These are phyloP conservation scores for Coniosporium apollinis DNA, from an alignment of 495 filamentous ascomycete genomes.

Conservation along the genomic window DNA sequence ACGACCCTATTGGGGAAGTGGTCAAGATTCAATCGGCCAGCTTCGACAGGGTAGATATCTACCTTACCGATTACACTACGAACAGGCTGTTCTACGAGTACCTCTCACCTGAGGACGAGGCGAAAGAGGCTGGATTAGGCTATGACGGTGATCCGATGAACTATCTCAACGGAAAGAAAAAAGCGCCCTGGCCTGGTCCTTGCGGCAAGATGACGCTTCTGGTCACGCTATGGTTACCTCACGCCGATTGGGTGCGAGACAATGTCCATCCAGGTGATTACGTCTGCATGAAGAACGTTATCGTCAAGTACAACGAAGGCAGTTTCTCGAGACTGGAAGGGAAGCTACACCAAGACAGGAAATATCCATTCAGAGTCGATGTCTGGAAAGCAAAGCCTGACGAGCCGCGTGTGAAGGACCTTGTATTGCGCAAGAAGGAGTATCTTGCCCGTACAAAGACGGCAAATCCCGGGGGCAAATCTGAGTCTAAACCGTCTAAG, in stretches of 20 bases:
- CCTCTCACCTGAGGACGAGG: slow-evolving; percentile 25
- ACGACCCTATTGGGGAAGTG: slow-evolving; percentile 62
- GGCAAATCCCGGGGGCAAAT: slow-evolving; percentile 3
- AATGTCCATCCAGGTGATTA: slow-evolving; percentile 41
- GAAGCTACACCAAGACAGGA: slow-evolving; percentile 44
- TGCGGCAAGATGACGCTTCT: slow-evolving; percentile 58
- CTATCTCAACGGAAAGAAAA: slow-evolving; percentile 24
- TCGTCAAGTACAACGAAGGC: slow-evolving; percentile 38
- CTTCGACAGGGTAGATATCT: slow-evolving; percentile 39
- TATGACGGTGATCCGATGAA: slow-evolving; percentile 33
- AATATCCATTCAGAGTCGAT: slow-evolving; percentile 33
- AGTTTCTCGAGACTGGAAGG: slow-evolving; percentile 46
- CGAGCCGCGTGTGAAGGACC: slow-evolving; percentile 35
- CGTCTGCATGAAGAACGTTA: slow-evolving; percentile 54
- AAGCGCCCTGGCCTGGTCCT: slow-evolving; percentile 55
- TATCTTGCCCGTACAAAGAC: no score
- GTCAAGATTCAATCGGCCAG: slow-evolving; percentile 36
- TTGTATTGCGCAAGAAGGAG: slow-evolving; percentile 43
- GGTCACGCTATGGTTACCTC: slow-evolving; percentile 53
- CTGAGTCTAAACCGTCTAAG: slow-evolving; percentile 17
- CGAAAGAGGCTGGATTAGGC: slow-evolving; percentile 18
- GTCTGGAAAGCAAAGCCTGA: slow-evolving; percentile 31
- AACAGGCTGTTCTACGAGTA: slow-evolving; percentile 45
- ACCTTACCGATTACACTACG: slow-evolving; percentile 75
- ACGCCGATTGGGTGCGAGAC: slow-evolving; percentile 39